phyloP scores from a whole-genome alignment of 257 asterid genomes.

The Perilla frutescens region DNA sequence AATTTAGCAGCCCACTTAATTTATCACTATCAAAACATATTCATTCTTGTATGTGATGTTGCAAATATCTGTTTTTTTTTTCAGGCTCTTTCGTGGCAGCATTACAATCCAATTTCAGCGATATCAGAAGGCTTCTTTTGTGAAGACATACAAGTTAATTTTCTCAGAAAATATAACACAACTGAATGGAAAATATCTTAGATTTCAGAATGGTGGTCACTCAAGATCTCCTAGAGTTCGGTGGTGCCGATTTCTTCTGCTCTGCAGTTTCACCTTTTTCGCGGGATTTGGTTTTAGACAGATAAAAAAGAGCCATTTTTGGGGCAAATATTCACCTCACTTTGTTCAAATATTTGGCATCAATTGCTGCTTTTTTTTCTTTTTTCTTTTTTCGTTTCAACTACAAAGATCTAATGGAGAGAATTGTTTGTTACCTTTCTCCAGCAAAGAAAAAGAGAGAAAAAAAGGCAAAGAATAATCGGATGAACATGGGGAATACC shows the following conservation, averaged over 20 bases:
- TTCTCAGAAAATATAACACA: slow-evolving; percentile 26
- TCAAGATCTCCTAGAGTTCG: slow-evolving; percentile 31
- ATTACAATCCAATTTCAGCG: slow-evolving; percentile 74
- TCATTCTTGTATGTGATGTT: slow-evolving; percentile 9
- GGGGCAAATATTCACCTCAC: slow-evolving; percentile 29
- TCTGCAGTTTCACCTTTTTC: slow-evolving; percentile 31
- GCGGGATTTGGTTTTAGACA: slow-evolving; percentile 24
- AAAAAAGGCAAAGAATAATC: background rate
- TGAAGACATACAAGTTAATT: slow-evolving; percentile 44
- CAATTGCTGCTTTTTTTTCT: slow-evolving; percentile 31
- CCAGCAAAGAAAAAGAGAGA: slow-evolving; percentile 24
- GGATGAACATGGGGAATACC: slow-evolving; percentile 25
- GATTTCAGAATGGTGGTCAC: slow-evolving; percentile 26
- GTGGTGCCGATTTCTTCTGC: slow-evolving; percentile 14
- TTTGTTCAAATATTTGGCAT: slow-evolving; percentile 29
- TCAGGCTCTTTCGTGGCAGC: slow-evolving; percentile 76
- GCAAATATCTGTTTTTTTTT: slow-evolving; percentile 32
- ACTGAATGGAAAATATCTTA: slow-evolving; percentile 26
- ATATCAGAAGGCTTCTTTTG: slow-evolving; percentile 77
- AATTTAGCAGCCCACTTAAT: background rate
- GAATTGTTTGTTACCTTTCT: slow-evolving; percentile 22
- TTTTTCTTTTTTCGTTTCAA: slow-evolving; percentile 26
- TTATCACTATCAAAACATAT: background rate
- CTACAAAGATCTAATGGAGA: slow-evolving; percentile 23
- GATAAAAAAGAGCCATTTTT: slow-evolving; percentile 35